Conservation (phyloP, 345 rosid species). For the Boechera divaricarpa region DNA sequence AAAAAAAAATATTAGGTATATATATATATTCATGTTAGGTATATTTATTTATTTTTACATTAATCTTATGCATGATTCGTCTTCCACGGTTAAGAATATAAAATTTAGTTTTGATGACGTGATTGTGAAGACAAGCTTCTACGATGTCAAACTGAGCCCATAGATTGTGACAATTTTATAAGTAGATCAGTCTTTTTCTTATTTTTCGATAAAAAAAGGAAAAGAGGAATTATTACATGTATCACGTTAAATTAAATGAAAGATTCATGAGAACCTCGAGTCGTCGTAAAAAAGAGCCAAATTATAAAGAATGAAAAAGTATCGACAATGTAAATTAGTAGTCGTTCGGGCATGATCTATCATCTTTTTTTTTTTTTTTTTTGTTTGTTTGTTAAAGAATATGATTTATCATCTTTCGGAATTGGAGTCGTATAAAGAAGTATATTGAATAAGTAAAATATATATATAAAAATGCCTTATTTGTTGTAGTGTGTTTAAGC, state of each 20-base stretch:
- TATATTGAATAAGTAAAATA: too few species aligned
- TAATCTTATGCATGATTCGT: not conserved
- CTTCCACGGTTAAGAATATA: too few species aligned
- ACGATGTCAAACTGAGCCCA: not conserved
- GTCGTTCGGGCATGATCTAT: too few species aligned
- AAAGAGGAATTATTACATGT: slow-evolving; percentile 7
- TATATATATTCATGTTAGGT: too few species aligned
- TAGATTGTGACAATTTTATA: slow-evolving; percentile 24
- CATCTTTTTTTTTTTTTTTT: too few species aligned
- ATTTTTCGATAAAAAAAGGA: not conserved
- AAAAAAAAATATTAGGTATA: too few species aligned
- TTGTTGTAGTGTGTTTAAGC: too few species aligned
- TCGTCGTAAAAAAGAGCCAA: slow-evolving; percentile 18
- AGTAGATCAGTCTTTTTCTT: not conserved
- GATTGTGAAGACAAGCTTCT: slow-evolving; percentile 13
- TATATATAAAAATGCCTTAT: too few species aligned
- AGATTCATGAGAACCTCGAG: slow-evolving; percentile 16
- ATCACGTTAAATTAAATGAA: slow-evolving; percentile 21
- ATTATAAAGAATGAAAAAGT: not conserved
- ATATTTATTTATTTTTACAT: not conserved
- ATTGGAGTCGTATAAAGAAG: too few species aligned
- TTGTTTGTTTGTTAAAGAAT: too few species aligned
- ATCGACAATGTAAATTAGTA: not conserved
- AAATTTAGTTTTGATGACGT: slow-evolving; percentile 9
- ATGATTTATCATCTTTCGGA: too few species aligned